Conservation (phyloP, 441 rosid species). For the Pelargonium citronellum region DNA sequence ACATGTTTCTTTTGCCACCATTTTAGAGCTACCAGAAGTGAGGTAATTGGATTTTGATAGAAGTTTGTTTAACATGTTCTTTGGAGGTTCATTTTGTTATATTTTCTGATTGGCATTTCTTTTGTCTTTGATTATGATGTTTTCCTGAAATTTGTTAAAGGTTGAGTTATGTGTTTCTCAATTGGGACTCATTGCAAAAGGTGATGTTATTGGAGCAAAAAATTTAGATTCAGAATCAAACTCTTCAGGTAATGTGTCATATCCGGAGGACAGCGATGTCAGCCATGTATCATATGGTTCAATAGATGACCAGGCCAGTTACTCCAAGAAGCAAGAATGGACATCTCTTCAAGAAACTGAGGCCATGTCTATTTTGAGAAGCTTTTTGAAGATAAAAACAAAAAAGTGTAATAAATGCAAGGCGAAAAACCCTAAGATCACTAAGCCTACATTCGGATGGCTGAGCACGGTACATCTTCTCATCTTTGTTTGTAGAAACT, state of each 20-base stretch:
- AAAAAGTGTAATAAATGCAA: conserved; percentile 48
- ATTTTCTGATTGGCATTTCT: conserved; percentile 5
- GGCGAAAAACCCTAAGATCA: conserved; percentile 39
- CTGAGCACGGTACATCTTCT: conserved; percentile 54
- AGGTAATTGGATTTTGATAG: conserved; percentile 35
- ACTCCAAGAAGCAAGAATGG: conserved; percentile 46
- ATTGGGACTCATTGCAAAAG: conserved; percentile 71
- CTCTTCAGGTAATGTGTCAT: conserved; percentile 23
- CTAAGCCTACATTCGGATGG: conserved; percentile 84
- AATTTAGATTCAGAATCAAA: conserved; percentile 33
- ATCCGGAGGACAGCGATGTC: conserved; percentile 36
- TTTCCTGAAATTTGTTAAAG: conserved; percentile 28
- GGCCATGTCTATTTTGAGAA: conserved; percentile 51
- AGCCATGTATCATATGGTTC: conserved; percentile 36
- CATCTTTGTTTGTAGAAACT: conserved; percentile 14
- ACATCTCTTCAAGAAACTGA: conserved; percentile 80
- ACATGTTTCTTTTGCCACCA: conserved; percentile 69
- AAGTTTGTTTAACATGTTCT: conserved; percentile 10
- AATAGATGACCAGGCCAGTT: conserved; percentile 24
- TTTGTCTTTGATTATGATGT: not conserved
- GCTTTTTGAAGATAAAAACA: conserved; percentile 43
- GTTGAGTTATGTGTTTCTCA: conserved; percentile 53
- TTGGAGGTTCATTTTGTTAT: conserved; percentile 6
- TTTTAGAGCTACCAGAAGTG: conserved; percentile 35
- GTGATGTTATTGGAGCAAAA: conserved; percentile 72